Evolutionary conservation across 2,329 filamentous ascomycete species (phyloP).

Genomic region (Penicillium sumatraense): DNA sequence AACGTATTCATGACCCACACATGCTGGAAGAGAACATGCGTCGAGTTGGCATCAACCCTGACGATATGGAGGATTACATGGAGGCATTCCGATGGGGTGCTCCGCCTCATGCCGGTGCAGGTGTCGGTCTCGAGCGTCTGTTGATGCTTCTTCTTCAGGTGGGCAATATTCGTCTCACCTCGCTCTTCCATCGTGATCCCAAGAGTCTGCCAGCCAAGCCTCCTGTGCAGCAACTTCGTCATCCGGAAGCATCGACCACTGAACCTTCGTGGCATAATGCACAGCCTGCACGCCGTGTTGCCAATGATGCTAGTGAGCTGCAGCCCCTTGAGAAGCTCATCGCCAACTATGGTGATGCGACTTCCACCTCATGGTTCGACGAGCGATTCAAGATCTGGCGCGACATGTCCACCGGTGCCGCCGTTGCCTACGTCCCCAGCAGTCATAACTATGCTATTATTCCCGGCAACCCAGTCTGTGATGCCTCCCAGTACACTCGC

Average conservation of each 20-base stretch:
- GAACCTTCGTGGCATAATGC: slow-evolving; percentile 64
- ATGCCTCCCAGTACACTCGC: slow-evolving; percentile 73
- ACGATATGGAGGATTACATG: slow-evolving; percentile 89
- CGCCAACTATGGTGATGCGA: slow-evolving; percentile 92
- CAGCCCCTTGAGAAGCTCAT: slow-evolving; percentile 85
- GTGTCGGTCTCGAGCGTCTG: slow-evolving; percentile 87
- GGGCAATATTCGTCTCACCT: slow-evolving; percentile 86
- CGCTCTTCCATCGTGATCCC: slow-evolving; percentile 85
- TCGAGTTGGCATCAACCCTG: slow-evolving; percentile 73
- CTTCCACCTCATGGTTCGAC: slow-evolving; percentile 92
- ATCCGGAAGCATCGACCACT: slow-evolving; percentile 85
- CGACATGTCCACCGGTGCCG: slow-evolving; percentile 76
- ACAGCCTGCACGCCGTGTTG: slow-evolving; percentile 43
- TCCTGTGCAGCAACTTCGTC: slow-evolving; percentile 69
- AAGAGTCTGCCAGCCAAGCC: slow-evolving; percentile 77
- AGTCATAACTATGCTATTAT: slow-evolving; percentile 76
- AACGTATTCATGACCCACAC: slow-evolving; percentile 83
- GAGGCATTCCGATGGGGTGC: slow-evolving; percentile 86
- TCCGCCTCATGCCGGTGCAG: slow-evolving; percentile 86
- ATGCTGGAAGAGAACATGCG: slow-evolving; percentile 79
- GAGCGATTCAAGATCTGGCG: slow-evolving; percentile 88
- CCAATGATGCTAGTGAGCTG: slow-evolving; percentile 56
- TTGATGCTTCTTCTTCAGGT: slow-evolving; percentile 84
- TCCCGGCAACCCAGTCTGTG: slow-evolving; percentile 85
- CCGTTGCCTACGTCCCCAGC: slow-evolving; percentile 79